These are phyloP conservation scores for Pouteria campechiana DNA, from an alignment of 179 eudicot species.

Conservation along the genomic window DNA sequence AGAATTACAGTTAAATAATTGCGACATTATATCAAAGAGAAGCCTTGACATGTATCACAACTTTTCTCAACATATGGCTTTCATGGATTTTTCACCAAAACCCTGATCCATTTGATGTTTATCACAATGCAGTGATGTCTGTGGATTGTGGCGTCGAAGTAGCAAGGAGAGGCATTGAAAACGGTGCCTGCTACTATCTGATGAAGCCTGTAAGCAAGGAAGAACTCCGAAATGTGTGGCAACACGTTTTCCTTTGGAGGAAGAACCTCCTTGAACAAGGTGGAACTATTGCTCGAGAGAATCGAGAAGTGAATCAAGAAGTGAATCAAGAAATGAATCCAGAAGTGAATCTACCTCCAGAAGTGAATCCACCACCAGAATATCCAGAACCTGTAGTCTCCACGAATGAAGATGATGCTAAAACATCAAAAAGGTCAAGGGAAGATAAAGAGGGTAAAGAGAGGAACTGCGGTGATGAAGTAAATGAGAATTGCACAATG, in stretches of 20 bases:
- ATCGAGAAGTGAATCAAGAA: no score
- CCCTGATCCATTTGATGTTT: background rate
- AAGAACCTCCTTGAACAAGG: background rate
- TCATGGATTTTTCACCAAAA: no score
- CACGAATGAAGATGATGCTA: background rate
- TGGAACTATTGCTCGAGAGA: conserved; percentile 1
- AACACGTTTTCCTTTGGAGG: background rate
- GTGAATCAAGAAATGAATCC: no score
- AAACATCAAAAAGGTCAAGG: background rate
- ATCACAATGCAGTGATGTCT: conserved; percentile 16
- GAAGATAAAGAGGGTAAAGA: background rate
- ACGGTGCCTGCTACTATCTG: conserved; percentile 6
- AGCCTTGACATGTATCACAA: no score
- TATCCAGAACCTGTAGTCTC: no score
- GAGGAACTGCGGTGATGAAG: background rate
- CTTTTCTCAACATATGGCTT: no score
- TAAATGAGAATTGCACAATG: background rate
- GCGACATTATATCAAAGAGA: no score
- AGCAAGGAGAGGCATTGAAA: background rate
- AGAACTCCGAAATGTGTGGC: conserved; percentile 12
- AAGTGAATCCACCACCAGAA: no score
- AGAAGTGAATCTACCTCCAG: no score
- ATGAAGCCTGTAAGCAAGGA: conserved; percentile 9
- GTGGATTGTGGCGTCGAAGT: conserved; percentile 1
- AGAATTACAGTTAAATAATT: no score